These are phyloP conservation scores for Gaertneriomyces semiglobifer DNA, from an alignment of 192 early-diverging fungal genomes.

Conservation along the genomic window DNA sequence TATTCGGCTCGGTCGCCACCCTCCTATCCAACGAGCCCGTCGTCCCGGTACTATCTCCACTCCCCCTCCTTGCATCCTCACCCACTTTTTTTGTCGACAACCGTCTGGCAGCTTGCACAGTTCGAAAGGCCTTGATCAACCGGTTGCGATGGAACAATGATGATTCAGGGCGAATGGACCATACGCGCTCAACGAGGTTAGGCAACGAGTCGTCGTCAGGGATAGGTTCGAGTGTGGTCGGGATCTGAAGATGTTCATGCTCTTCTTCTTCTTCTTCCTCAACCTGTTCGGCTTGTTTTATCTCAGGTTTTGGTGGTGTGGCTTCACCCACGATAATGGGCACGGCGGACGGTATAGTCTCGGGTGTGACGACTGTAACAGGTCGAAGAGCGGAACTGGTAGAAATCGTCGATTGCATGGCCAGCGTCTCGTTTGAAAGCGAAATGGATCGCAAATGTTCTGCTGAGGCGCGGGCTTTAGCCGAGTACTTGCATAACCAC, in stretches of 20 bases:
- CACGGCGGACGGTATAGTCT: background rate
- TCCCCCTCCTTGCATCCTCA: too few species aligned
- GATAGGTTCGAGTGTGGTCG: background rate
- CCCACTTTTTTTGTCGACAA: slow-evolving; percentile 10
- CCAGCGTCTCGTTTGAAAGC: background rate
- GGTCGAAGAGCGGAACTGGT: too few species aligned
- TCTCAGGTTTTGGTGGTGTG: background rate
- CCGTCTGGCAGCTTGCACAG: slow-evolving; percentile 20
- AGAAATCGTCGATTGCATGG: background rate
- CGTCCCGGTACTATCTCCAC: too few species aligned
- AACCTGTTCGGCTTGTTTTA: background rate
- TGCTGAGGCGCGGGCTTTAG: slow-evolving; percentile 5
- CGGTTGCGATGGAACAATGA: slow-evolving; percentile 17
- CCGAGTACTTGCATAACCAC: slow-evolving; percentile 22
- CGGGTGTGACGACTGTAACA: background rate
- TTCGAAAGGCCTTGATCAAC: slow-evolving; percentile 14
- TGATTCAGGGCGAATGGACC: slow-evolving; percentile 13
- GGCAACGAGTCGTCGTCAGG: slow-evolving; percentile 15
- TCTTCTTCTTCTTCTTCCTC: background rate
- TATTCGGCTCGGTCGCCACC: too few species aligned
- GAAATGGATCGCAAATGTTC: background rate
- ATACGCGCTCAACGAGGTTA: slow-evolving; percentile 27
- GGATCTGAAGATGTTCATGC: background rate
- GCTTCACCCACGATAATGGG: too few species aligned
- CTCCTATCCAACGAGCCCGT: too few species aligned